Percentiles rank a stretch among this genome's conserved stretches.
Conservation (phyloP, 768 basidiomycete species). For the Phylloporus sp. region DNA sequence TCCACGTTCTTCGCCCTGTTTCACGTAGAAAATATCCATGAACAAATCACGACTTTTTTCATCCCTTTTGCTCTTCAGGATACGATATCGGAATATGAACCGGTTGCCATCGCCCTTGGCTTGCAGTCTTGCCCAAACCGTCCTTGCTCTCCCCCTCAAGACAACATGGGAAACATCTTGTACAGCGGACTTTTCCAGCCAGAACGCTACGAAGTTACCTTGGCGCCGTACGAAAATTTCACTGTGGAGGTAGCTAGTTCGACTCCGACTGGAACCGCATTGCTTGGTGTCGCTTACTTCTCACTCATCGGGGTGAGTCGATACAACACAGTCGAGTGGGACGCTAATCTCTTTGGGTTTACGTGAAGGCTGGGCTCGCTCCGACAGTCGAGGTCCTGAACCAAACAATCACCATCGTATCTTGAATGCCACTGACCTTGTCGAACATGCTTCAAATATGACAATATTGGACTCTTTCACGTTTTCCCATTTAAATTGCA, state of each 20-base stretch:
- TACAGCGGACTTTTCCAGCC: slow-evolving; percentile 46
- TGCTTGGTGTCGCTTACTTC: slow-evolving; percentile 37
- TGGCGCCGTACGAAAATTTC: slow-evolving; percentile 44
- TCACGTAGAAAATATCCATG: background rate
- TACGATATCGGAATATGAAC: slow-evolving; percentile 35
- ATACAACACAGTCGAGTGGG: background rate
- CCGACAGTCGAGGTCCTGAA: slow-evolving; percentile 34
- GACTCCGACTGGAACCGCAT: slow-evolving; percentile 28
- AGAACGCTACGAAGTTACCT: slow-evolving; percentile 24
- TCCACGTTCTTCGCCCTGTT: background rate
- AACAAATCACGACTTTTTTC: background rate
- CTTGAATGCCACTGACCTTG: background rate
- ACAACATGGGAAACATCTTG: slow-evolving; percentile 40
- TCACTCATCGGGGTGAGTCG: slow-evolving; percentile 39
- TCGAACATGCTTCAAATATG: background rate
- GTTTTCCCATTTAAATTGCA: background rate
- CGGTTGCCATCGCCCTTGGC: slow-evolving; percentile 46
- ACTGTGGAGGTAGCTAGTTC: slow-evolving; percentile 37
- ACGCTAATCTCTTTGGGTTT: background rate
- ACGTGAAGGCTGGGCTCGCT: slow-evolving; percentile 29
- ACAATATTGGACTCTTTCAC: background rate
- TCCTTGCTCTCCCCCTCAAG: slow-evolving; percentile 24
- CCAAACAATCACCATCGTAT: slow-evolving; percentile 24
- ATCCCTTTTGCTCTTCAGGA: slow-evolving; percentile 23
- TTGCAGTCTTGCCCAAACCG: slow-evolving; percentile 36